Conservation (phyloP, 2,329 filamentous ascomycete genomes). For the Intubia oerlemansii region DNA sequence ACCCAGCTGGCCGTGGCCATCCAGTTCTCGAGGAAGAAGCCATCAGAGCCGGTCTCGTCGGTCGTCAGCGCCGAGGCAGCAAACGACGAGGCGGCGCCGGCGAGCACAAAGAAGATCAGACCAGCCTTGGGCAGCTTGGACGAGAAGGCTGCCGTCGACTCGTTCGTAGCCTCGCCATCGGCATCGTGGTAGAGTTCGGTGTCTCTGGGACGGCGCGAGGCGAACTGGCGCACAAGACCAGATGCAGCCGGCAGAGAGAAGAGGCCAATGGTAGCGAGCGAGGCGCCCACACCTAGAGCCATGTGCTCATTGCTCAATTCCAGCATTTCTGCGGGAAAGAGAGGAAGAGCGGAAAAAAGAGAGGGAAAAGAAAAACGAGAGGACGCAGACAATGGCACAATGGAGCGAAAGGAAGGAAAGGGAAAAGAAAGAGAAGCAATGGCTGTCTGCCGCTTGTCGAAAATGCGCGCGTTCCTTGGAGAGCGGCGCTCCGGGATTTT, state of each 20-base stretch:
- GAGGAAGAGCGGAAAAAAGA: too few relatives aligned
- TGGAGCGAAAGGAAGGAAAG: too few relatives aligned
- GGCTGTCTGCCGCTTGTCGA: too few relatives aligned
- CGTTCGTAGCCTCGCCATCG: slow-evolving; percentile 46
- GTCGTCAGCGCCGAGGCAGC: slow-evolving; percentile 31
- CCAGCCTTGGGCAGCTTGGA: slow-evolving; percentile 32
- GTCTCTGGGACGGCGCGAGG: slow-evolving; percentile 12
- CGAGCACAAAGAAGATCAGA: slow-evolving; percentile 29
- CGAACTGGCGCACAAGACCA: slow-evolving; percentile 11
- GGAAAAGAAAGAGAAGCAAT: too few relatives aligned
- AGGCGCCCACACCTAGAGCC: too few relatives aligned
- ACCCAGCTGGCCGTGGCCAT: slow-evolving; percentile 41
- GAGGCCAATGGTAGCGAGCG: too few relatives aligned
- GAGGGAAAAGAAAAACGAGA: too few relatives aligned
- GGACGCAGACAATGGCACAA: too few relatives aligned
- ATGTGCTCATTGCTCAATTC: too few relatives aligned
- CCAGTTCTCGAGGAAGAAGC: slow-evolving; percentile 33
- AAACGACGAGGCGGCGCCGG: slow-evolving; percentile 33
- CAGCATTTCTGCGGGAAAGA: too few relatives aligned
- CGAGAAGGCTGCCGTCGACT: slow-evolving; percentile 40
- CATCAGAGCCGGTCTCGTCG: slow-evolving; percentile 14
- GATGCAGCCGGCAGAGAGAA: slow-evolving; percentile 12
- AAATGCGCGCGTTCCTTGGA: too few relatives aligned
- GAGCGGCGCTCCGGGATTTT: too few relatives aligned
- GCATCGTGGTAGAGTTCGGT: slow-evolving; percentile 37